Base-by-base conservation (phyloP, 2,329 filamentous ascomycete genomes). In the Fusarium tuaranense region DNA sequence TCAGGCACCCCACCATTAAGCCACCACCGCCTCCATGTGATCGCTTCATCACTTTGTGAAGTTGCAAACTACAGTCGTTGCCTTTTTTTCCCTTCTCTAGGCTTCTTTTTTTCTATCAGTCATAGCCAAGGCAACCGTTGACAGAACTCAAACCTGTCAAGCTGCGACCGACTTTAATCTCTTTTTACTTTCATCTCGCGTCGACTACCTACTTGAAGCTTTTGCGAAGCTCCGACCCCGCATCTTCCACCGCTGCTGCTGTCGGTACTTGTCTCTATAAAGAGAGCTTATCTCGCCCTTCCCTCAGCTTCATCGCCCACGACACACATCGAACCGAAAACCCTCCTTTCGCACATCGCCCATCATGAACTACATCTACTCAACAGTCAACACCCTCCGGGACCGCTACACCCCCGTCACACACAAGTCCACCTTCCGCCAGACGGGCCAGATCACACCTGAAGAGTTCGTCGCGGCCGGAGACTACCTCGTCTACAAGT, bases 401-500 rank as follows among this genome's bases (percentile, higher is more conserved):
- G 97, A 98, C 85, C 93, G 92, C 78, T 96, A 97, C 84, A 95
- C 96, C 14, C 95, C 95, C 46, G 92, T 98, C 79, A 92, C 91
- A 69, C 92, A 97, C 83, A 97, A 92, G 63, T 98, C 96, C 5
- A 98, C 94, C 75, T 99, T 99, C 85, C 94, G 96, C 78, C 90
- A 91, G 79, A 98, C 95, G 6, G 97, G 97, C 76, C 94, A 98
- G 86, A 97, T 99, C 84, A 98, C 96, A 0, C 96, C 96, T 20
- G 96, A 98, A 81, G 97, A 99, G 88, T 99, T 99, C 84, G 89
- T 98, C 61, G 93, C 94, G 5, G 97, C 97, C 5, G 97, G 97
- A 78, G 97, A 99, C 86, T 99, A 98, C 83, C 92, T 99, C 41
- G 95, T 98, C 80, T 98, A 97, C 91, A 98, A 98, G 87, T 99